Evolutionary conservation across 2,329 filamentous ascomycete species (phyloP).

Genomic region (Elsinoe necatrix): DNA sequence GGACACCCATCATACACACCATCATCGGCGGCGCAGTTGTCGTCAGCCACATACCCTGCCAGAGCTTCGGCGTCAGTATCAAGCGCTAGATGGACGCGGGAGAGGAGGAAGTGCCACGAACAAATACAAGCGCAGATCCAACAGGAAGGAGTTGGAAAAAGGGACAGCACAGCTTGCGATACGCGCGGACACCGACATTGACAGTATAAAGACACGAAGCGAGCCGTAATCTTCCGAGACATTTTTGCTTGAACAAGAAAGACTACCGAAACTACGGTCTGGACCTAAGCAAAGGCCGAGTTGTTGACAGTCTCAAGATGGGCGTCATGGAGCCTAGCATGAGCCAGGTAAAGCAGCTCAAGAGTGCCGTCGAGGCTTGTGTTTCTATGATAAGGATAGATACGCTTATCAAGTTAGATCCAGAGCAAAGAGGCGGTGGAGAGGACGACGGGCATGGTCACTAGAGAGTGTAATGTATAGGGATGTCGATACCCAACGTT

Average conservation of each 20-base stretch:
- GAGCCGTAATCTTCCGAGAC: too few species aligned
- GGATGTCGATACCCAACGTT: neutral
- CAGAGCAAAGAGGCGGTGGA: slow-evolving; percentile 62
- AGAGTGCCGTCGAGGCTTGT: slow-evolving; percentile 96
- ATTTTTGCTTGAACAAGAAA: slow-evolving; percentile 91
- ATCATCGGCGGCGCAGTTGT: too few species aligned
- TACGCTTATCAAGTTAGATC: slow-evolving; percentile 96
- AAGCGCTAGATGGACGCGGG: too few species aligned
- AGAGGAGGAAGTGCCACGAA: too few species aligned
- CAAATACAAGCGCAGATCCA: too few species aligned
- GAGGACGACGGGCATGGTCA: slow-evolving; percentile 56
- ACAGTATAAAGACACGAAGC: too few species aligned
- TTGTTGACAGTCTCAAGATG: slow-evolving; percentile 87
- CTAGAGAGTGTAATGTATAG: slow-evolving; percentile 13
- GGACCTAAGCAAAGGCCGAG: slow-evolving; percentile 79
- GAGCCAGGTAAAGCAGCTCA: slow-evolving; percentile 96
- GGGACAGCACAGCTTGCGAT: too few species aligned
- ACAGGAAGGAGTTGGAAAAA: too few species aligned
- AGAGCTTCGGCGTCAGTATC: too few species aligned
- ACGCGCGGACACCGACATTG: too few species aligned
- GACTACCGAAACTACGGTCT: slow-evolving; percentile 98
- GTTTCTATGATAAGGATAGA: slow-evolving; percentile 99
- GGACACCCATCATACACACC: too few species aligned
- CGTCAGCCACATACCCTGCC: too few species aligned
- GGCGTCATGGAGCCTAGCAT: slow-evolving; percentile 95